Base-by-base conservation (phyloP, 176 grass and related monocot genomes). In the Oryza longistaminata region DNA sequence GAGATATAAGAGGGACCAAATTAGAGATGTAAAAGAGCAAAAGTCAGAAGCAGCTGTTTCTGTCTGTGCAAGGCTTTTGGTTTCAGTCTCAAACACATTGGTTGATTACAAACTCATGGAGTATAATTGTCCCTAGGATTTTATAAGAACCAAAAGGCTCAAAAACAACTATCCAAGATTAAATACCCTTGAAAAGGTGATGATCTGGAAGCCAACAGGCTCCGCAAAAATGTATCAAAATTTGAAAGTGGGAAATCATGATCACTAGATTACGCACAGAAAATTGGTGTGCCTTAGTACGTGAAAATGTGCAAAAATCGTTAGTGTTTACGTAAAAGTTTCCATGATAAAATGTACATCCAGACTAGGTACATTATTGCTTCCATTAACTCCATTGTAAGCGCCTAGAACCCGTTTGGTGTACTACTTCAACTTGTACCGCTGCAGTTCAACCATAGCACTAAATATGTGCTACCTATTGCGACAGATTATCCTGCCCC, bases 1-100 rank as follows among this genome's bases (percentile, higher is more conserved):
- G 19, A 89, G 49, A 79, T 44, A 17, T 66, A n/a, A 65, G 27
- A 64, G 9, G 5, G 12, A 70, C 40, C 10, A 74, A 83, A 79
- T 31, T 73, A 27, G 11, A 79, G 68, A 87, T 61, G 58, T 68
- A 7, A 11, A 73, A 53, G 14, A 68, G 29, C 3, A 29, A 61
- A 71, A 85, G 58, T 29, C 19, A 81, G 76, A 64, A 49, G 60
- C 37, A 25, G 45, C 5, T 19, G 71, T 11, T 31, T 21, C 22
- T 73, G 26, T 64, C 24, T 64, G 24, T 9, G 2, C 4, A 64
- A 73, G 19, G 24, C 9, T 64, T 19, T 39, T 33, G 22, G 31
- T 71, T 42, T 62, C 60, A 60, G 52, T 31, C 34, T 26, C 4
- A 22, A 73, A 45, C 2, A n/a, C 53, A 58, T 58, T 58, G 53